These are phyloP conservation scores for Nemania sp. DNA, from an alignment of 2,329 filamentous ascomycete species.

Conservation along the genomic window DNA sequence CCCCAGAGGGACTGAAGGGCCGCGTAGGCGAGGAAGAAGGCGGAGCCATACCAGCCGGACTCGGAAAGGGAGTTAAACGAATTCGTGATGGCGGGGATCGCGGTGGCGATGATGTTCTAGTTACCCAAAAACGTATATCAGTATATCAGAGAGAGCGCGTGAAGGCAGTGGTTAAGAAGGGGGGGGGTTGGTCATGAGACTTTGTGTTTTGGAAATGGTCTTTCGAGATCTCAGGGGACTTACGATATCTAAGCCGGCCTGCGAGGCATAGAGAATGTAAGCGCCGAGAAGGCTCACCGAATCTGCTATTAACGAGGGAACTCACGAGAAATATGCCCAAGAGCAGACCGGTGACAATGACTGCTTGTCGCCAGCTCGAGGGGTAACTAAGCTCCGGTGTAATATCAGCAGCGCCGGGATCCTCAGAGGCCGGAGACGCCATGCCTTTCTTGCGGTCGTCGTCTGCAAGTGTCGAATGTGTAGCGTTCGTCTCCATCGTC, in stretches of 20 bases:
- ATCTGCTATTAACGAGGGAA: background rate
- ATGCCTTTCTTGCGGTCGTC: background rate
- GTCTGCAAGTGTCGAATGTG: background rate
- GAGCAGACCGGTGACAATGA: slow-evolving; percentile 14
- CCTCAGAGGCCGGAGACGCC: background rate
- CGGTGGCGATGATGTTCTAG: slow-evolving; percentile 29
- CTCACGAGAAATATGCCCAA: slow-evolving; percentile 18
- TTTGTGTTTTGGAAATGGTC: background rate
- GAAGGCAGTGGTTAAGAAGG: background rate
- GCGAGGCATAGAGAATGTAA: background rate
- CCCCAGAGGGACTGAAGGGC: slow-evolving; percentile 44
- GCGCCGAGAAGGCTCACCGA: background rate
- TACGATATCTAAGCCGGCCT: slow-evolving; percentile 22
- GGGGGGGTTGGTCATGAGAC: background rate
- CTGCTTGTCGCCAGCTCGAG: slow-evolving; percentile 7
- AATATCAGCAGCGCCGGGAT: background rate
- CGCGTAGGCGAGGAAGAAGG: slow-evolving; percentile 40
- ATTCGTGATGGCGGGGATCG: slow-evolving; percentile 29
- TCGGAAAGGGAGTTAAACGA: slow-evolving; percentile 41
- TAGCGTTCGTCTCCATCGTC: background rate
- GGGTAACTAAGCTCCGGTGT: slow-evolving; percentile 2
- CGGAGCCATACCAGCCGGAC: slow-evolving; percentile 44
- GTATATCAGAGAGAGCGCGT: no score
- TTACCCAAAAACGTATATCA: no score
- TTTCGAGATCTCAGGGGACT: background rate